Conservation (phyloP, 441 rosid genomes). For the Aleurites moluccanus region DNA sequence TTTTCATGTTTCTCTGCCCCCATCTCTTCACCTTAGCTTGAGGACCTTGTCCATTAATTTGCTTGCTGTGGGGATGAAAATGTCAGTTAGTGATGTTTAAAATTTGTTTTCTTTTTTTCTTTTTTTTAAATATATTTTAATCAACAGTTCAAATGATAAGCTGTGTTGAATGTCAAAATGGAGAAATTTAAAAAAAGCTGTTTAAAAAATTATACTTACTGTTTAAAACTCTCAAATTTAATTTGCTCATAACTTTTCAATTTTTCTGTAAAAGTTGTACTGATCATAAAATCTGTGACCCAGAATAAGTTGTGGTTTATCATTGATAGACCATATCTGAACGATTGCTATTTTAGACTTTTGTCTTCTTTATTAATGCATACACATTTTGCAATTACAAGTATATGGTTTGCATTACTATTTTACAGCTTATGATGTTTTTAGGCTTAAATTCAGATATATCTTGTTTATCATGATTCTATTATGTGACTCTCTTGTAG, state of each 20-base stretch:
- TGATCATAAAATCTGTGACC: background rate
- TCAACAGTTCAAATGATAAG: background rate
- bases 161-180: background rate
- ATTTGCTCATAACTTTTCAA: background rate
- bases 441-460: conserved; percentile 5
- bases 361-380: too few species aligned
- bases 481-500: conserved; percentile 29
- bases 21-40: background rate
- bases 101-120: too few species aligned
- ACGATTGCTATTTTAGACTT: background rate
- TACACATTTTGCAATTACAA: background rate
- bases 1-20: background rate
- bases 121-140: too few species aligned
- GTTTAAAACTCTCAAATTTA: background rate
- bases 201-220: background rate
- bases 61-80: background rate
- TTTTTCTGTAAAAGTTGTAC: background rate
- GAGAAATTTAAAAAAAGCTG: background rate
- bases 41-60: background rate
- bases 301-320: background rate
- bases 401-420: background rate
- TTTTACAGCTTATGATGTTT: background rate
- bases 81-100: background rate
- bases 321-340: background rate
- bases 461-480: conserved; percentile 8